A percentile compares a stretch with the other conserved stretches of the same genome.
Conservation (phyloP, 78 protist species). For the Dictyostelium capitatum region DNA sequence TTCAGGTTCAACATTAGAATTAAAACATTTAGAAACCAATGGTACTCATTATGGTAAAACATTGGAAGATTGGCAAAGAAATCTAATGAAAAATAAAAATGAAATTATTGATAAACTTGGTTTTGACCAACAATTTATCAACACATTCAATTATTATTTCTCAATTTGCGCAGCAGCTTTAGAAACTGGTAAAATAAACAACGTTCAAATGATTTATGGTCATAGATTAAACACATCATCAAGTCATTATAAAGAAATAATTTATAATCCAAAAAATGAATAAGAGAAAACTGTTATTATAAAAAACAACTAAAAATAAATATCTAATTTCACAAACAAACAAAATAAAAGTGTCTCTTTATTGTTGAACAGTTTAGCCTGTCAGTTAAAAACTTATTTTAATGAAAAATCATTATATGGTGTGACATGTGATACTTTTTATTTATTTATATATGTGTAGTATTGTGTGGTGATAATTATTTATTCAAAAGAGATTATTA, state of each 20-base stretch:
- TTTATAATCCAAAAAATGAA: too few relatives aligned
- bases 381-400: too few relatives aligned
- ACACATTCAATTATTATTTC: not conserved
- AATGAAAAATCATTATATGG: too few relatives aligned
- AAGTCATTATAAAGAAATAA: too few relatives aligned
- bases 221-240: not conserved
- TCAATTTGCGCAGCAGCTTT: not conserved
- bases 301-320: too few relatives aligned
- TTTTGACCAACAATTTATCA: not conserved
- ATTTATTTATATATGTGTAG: too few relatives aligned
- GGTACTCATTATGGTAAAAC: not conserved
- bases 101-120: not conserved
- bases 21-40: not conserved
- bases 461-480: too few relatives aligned
- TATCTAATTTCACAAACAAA: too few relatives aligned
- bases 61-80: not conserved
- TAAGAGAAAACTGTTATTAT: too few relatives aligned
- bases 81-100: not conserved
- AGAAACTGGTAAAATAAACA: not conserved
- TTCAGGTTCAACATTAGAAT: not conserved
- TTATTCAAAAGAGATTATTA: not conserved
- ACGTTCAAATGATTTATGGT: not conserved
- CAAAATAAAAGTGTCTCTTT: too few relatives aligned
- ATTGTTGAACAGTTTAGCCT: too few relatives aligned
- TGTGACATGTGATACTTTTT: too few relatives aligned